Conservation (phyloP, 805 yeast species). For the Metschnikowia colocasiae region DNA sequence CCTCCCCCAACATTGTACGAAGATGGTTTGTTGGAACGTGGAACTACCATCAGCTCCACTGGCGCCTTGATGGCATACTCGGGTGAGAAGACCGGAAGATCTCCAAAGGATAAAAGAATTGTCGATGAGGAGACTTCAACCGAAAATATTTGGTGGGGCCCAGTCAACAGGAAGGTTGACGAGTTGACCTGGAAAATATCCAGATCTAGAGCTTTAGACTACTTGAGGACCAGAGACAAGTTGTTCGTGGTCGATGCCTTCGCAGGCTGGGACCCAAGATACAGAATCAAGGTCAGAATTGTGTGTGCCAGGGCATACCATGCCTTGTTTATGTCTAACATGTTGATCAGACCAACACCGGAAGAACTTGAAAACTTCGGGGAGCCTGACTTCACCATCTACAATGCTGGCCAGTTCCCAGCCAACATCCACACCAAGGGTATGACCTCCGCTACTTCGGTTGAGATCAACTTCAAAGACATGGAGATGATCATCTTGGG, state of each 20-base stretch:
- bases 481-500: slow-evolving; percentile 99
- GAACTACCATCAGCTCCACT: slow-evolving; percentile 85
- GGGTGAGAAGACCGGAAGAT: slow-evolving; percentile 95
- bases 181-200: slow-evolving; percentile 94
- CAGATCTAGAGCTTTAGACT: slow-evolving; percentile 94
- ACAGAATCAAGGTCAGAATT: slow-evolving; percentile 91
- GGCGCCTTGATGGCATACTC: slow-evolving; percentile 97
- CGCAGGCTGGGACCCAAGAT: slow-evolving; percentile 99
- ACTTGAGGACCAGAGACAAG: slow-evolving; percentile 91
- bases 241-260: slow-evolving; percentile 92
- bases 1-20: slow-evolving; percentile 91
- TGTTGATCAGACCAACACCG: slow-evolving; percentile 91
- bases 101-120: slow-evolving; percentile 97
- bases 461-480: slow-evolving; percentile 91
- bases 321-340: slow-evolving; percentile 95
- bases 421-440: slow-evolving; percentile 95
- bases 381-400: slow-evolving; percentile 96
- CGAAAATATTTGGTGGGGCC: slow-evolving; percentile 97
- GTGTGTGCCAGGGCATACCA: slow-evolving; percentile 99
- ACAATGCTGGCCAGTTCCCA: slow-evolving; percentile 99
- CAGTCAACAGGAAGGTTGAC: slow-evolving; percentile 91
- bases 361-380: slow-evolving; percentile 89
- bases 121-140: slow-evolving; percentile 89
- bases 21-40: slow-evolving; percentile 86
- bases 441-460: slow-evolving; percentile 94